These are phyloP conservation scores for Exophiala dermatitidis DNA, from an alignment of 2,329 filamentous ascomycete species.

Conservation along the genomic window DNA sequence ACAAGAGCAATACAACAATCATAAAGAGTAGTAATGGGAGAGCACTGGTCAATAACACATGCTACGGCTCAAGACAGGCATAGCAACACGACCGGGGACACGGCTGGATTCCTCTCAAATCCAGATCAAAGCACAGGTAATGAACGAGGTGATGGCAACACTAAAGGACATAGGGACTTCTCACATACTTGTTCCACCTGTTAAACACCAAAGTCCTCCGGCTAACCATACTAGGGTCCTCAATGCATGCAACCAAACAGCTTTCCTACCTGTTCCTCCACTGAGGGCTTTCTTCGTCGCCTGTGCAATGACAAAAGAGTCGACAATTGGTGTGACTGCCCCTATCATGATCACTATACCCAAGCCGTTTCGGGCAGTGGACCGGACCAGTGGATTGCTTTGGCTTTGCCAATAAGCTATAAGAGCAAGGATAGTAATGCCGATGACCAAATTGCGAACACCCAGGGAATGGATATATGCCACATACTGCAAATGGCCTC, in stretches of 20 bases:
- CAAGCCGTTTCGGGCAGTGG: conserved; percentile 11
- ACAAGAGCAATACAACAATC: too few relatives aligned
- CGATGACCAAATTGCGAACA: conserved; percentile 18
- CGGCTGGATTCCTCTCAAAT: too few relatives aligned
- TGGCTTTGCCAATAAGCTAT: conserved; percentile 17
- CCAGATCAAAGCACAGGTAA: too few relatives aligned
- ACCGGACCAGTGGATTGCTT: neutral
- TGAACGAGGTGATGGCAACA: neutral
- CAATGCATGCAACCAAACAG: conserved; percentile 6
- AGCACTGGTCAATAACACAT: too few relatives aligned
- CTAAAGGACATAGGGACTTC: neutral
- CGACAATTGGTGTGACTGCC: conserved; percentile 12
- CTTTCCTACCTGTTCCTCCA: conserved; percentile 7
- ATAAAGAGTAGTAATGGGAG: too few relatives aligned
- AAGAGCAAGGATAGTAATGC: conserved; percentile 13
- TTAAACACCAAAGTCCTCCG: conserved; percentile 17
- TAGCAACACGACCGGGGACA: too few relatives aligned
- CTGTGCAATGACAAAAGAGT: conserved; percentile 15
- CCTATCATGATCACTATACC: conserved; percentile 19
- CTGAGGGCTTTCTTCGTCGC: conserved; percentile 1
- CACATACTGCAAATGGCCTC: neutral
- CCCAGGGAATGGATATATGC: conserved; percentile 16
- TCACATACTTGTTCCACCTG: neutral
- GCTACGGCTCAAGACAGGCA: too few relatives aligned
- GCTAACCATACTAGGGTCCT: conserved; percentile 11